These are phyloP conservation scores for Pseudocercospora fijiensis DNA, from an alignment of 2,329 filamentous ascomycete genomes.

Conservation along the genomic window DNA sequence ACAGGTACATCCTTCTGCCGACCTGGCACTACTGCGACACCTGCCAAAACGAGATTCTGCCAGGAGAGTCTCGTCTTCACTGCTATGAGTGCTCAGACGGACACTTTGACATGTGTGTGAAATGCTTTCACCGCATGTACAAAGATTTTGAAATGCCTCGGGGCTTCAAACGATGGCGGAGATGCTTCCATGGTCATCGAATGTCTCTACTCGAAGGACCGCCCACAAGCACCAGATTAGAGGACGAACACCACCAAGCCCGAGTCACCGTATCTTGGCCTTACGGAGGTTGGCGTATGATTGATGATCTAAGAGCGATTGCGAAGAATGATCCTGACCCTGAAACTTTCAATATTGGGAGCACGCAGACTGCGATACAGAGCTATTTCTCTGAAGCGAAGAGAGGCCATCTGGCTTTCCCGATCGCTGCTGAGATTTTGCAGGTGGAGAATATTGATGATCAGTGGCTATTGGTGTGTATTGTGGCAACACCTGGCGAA, in stretches of 20 bases:
- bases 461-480: not conserved
- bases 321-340: not conserved
- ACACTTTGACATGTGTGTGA: not conserved
- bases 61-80: not conserved
- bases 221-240: not conserved
- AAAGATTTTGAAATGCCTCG: not conserved
- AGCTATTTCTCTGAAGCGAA: not conserved
- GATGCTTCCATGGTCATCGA: not conserved
- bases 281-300: not conserved
- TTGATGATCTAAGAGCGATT: not conserved
- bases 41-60: not conserved
- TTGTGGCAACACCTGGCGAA: slow-evolving; percentile 29
- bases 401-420: not conserved
- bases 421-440: not conserved
- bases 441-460: not conserved
- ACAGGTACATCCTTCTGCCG: not conserved
- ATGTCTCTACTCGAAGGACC: not conserved
- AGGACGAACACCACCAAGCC: not conserved
- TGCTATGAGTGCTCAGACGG: not conserved
- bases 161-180: not conserved
- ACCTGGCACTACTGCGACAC: not conserved
- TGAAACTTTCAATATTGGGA: not conserved
- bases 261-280: not conserved
- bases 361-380: not conserved
- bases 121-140: not conserved